These are phyloP conservation scores for Gilbertella persicaria DNA, from an alignment of 371 early-diverging fungal species.

Conservation along the genomic window DNA sequence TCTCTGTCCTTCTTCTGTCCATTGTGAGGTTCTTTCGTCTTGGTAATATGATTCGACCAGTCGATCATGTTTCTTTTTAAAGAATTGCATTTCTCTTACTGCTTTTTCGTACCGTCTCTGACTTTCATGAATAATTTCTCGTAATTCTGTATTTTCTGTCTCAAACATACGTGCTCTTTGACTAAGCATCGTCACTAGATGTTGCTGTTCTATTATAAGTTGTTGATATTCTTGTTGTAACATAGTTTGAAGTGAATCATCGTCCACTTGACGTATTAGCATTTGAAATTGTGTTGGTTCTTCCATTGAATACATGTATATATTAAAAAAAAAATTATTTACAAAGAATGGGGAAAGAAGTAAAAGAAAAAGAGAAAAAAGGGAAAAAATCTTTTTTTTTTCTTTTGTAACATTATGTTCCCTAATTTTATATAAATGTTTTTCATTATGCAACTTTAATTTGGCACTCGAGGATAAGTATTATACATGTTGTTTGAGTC, in stretches of 20 bases:
- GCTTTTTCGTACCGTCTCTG: constrained; percentile 51
- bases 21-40: not conserved
- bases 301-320: too few species aligned
- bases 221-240: constrained; percentile 29
- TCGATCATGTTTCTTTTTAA: constrained; percentile 41
- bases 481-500: too few species aligned
- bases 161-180: constrained; percentile 26
- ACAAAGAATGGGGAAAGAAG: too few species aligned
- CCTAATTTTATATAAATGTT: too few species aligned
- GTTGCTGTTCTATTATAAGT: constrained; percentile 32
- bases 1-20: not conserved
- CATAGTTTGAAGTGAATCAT: constrained; percentile 16
- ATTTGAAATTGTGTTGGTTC: constrained; percentile 8
- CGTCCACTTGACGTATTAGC: constrained; percentile 25
- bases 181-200: constrained; percentile 30
- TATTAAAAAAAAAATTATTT: not conserved
- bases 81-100: constrained; percentile 52
- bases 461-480: too few species aligned
- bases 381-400: too few species aligned
- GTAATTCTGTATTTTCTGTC: constrained; percentile 32
- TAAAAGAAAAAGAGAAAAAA: too few species aligned
- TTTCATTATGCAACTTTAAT: too few species aligned
- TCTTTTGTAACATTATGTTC: too few species aligned
- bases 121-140: constrained; percentile 26
- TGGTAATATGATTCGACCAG: constrained; percentile 12